Evolutionary conservation across 169 alveolate genomes (phyloP), one percentile per base, ranked within the genome.

Genomic region (Plasmodium ovale): DNA sequence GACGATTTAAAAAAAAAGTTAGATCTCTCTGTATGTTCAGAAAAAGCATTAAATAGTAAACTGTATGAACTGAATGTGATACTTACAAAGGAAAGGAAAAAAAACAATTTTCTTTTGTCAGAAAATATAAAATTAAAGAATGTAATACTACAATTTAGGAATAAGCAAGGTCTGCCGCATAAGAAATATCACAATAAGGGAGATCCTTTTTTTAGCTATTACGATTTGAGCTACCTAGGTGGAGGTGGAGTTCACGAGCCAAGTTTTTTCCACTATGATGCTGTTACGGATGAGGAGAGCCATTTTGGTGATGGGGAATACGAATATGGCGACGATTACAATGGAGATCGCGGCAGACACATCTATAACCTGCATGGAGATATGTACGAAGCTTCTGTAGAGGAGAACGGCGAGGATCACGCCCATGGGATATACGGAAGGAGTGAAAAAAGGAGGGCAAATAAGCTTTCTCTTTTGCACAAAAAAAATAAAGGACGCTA

Each of bases 91-190:
- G 91, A 85, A 60, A 85, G 73, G 64, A 65, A 47, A 56, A 85
- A 44, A 71, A 85, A 69, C 39, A 85, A 42, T n/a, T 31, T 42
- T 58, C 42, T 85, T 35, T 47, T 51, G 56, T 39, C 56, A 12
- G 77, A 85, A 68, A 85, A 85, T 68, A 72, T 19, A 3, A 85
- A 70, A 85, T 42, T 85, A 62, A 85, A 67, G 58, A 68, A 27
- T 71, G 31, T 33, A 25, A 33, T 85, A 23, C 23, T 49, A 3
- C 51, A 21, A 67, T 33, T 16, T 44, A 68, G 35, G n/a, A 23
- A 68, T 59, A 49, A 27, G 4, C 51, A 42, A 23, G 44, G 42
- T 67, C 23, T 39, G 2, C 29, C 6, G n/a, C 19, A 62, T 42
- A 49, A 62, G 12, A 33, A 1, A 19, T 56, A 37, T 58, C 27